Percentiles rank a stretch among this genome's conserved stretches.
These are phyloP conservation scores for Coccomyxa sp. DNA, from an alignment of 139 green algal genomes.

Conservation along the genomic window DNA sequence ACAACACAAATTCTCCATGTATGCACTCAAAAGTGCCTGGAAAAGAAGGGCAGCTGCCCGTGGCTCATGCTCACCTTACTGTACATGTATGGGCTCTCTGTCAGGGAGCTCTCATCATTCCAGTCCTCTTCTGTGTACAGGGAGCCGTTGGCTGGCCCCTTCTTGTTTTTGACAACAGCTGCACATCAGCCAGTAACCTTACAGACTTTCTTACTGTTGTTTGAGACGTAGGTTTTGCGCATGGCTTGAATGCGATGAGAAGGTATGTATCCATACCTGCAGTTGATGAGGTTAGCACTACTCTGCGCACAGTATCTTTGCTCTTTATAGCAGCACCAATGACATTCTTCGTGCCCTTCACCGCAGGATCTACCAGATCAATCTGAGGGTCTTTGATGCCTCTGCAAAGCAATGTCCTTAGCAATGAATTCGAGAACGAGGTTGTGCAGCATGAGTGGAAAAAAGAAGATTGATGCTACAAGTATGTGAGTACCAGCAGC, in stretches of 20 bases:
- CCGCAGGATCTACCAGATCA: conserved; percentile 57
- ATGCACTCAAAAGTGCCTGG: too few relatives aligned
- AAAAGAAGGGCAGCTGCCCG: too few relatives aligned
- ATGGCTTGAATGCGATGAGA: too few relatives aligned
- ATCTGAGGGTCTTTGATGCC: conserved; percentile 28
- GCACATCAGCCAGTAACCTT: background rate
- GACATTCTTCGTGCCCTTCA: conserved; percentile 59
- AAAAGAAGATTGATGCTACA: background rate
- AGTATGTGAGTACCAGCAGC: background rate
- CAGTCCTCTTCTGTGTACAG: conserved; percentile 72
- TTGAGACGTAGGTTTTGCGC: too few relatives aligned
- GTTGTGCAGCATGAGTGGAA: too few relatives aligned
- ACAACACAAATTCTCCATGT: too few relatives aligned
- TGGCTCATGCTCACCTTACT: background rate
- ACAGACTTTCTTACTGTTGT: too few relatives aligned
- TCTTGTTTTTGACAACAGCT: conserved; percentile 15
- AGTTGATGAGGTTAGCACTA: conserved; percentile 64
- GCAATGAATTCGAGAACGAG: too few relatives aligned
- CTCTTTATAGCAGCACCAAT: conserved; percentile 39
- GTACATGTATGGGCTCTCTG: background rate
- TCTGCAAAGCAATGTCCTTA: too few relatives aligned
- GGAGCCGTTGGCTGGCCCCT: conserved; percentile 33
- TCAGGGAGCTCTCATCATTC: conserved; percentile 43
- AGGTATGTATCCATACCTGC: conserved; percentile 33
- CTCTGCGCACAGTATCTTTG: conserved; percentile 38